Percentiles rank a stretch among this genome's conserved stretches.
These are phyloP conservation scores for Paspalum notatum DNA, from an alignment of 176 grass and related monocot species.

Conservation along the genomic window DNA sequence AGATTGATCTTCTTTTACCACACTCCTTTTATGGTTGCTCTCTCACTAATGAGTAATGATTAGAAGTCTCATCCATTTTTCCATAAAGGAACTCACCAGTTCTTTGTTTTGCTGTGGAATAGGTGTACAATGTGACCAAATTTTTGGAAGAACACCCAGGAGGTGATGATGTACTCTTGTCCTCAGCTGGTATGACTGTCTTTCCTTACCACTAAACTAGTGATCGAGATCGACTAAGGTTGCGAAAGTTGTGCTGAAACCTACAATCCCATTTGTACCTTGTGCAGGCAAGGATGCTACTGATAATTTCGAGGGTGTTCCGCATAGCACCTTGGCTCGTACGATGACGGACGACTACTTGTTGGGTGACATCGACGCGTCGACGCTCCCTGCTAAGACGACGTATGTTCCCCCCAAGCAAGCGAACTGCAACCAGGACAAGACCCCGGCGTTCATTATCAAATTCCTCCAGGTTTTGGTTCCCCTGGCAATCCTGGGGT, in stretches of 20 bases:
- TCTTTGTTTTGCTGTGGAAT: background rate
- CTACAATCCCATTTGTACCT: background rate
- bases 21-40: background rate
- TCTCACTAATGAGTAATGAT: background rate
- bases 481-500: conserved; percentile 74
- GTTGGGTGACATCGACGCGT: conserved; percentile 55
- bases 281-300: conserved; percentile 80
- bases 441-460: conserved; percentile 75
- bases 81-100: background rate
- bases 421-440: conserved; percentile 87
- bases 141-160: conserved; percentile 91
- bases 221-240: background rate
- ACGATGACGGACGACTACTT: conserved; percentile 74
- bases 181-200: conserved; percentile 65
- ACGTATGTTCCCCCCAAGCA: conserved; percentile 83
- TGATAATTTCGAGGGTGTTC: conserved; percentile 85
- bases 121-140: conserved; percentile 83
- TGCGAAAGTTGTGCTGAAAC: background rate
- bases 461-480: conserved; percentile 85
- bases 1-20: background rate
- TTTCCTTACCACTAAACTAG: background rate
- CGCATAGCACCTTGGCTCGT: conserved; percentile 76
- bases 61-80: background rate
- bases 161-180: conserved; percentile 78
- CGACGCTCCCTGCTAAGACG: conserved; percentile 57